Base-by-base conservation (phyloP, 129 eudicot genomes). In the Deinandra increscens region DNA sequence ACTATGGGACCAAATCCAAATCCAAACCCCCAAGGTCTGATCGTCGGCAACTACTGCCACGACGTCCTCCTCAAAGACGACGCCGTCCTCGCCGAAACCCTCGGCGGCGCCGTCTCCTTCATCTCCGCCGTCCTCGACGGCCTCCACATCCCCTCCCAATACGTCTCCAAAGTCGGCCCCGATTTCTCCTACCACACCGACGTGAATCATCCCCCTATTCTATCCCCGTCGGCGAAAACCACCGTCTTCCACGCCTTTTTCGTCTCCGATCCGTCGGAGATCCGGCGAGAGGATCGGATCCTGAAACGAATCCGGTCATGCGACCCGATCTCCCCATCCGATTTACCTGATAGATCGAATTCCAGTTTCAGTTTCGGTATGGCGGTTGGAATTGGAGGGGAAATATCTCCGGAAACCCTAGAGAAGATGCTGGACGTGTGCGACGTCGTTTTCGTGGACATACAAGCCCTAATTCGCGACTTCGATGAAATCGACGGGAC, bases 31-130 rank as follows among this genome's bases (percentile, higher is more conserved):
- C 82, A 75, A 0, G 85, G 89, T 65, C 41, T 88, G 8, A 74
- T 89, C 67, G 92, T 89, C 56, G 98, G 98, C 5, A 92, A 92
- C 72, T 89, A 88, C 75, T 89, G 95, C 66, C 98, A 92, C 82
- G 98, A 92, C 77, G 87, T 86, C 19, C 75, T 92, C n/a, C 71
- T 89, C 73, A 83, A 77, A 60, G 95, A 89, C 75, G 86, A 73
- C 62, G 84, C 62, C 60, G 81, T 86, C 0, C 51, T 89, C 15
- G 89, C 91, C 70, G 73, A 88, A 26, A 86, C 90, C 63, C 90
- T 92, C 38, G 98, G 98, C 78, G 98, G 98, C 66, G 98, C 95
- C 34, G 86, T 83, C 70, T 78, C 98, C 65, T 92, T 92, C 80
- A 86, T 92, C 66, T 77, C 96, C 77, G 81, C 80, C 79, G 85